Evolutionary conservation across 495 filamentous ascomycete species (phyloP).

Genomic region (Chaetomidium leptoderma): DNA sequence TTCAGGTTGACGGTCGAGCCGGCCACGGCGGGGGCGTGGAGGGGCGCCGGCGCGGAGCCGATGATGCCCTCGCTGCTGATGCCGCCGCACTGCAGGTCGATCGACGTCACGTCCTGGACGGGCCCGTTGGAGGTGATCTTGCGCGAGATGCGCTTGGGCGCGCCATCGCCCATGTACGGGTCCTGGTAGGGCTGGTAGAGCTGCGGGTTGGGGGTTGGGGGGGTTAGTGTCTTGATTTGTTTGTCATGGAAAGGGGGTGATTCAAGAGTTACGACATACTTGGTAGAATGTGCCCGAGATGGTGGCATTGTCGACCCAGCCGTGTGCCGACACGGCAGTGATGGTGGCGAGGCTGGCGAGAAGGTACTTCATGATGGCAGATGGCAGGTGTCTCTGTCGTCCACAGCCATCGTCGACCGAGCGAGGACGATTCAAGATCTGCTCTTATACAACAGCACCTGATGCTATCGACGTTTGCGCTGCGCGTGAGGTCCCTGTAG

Average conservation of each 20-base stretch:
- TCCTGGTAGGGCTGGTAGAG: constrained; percentile 43
- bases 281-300: constrained; percentile 37
- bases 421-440: too few relatives aligned
- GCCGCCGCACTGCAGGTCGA: constrained; percentile 46
- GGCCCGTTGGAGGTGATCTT: constrained; percentile 44
- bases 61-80: constrained; percentile 32
- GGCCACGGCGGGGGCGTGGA: constrained; percentile 49
- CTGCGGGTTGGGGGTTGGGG: neutral
- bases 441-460: too few relatives aligned
- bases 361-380: constrained; percentile 21
- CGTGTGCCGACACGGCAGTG: constrained; percentile 54
- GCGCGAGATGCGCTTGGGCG: constrained; percentile 40
- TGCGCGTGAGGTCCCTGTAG: too few relatives aligned
- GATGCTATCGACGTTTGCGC: too few relatives aligned
- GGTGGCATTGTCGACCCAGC: constrained; percentile 49
- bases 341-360: constrained; percentile 39
- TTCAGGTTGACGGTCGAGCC: constrained; percentile 54
- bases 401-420: too few relatives aligned
- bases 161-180: constrained; percentile 36
- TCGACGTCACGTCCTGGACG: constrained; percentile 41
- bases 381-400: too few relatives aligned
- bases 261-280: too few relatives aligned
- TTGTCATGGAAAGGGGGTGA: too few relatives aligned
- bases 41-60: constrained; percentile 48
- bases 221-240: neutral